Conservation (phyloP, 129 eudicot genomes). For the Arctium lappa region DNA sequence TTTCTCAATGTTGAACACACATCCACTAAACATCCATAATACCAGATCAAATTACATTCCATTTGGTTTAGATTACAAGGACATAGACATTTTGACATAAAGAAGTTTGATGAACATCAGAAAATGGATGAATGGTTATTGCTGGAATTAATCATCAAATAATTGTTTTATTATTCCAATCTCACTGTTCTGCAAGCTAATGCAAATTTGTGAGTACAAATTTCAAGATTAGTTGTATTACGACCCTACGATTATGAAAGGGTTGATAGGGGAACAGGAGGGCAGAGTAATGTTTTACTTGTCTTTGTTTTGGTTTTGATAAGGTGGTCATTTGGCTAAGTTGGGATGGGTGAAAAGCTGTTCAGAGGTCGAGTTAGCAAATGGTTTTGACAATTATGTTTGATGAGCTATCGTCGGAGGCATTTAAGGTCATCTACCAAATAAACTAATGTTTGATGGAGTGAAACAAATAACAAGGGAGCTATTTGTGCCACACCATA, state of each 20-base stretch:
- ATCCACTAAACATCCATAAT: neutral
- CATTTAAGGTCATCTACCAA: neutral
- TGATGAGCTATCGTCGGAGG: neutral
- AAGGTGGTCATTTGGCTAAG: neutral
- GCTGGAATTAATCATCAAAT: neutral
- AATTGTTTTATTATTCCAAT: neutral
- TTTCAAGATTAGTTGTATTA: neutral
- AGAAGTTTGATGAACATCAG: neutral
- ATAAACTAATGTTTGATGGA: neutral
- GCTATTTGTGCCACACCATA: constrained; percentile 2
- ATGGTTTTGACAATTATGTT: neutral
- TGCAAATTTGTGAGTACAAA: neutral
- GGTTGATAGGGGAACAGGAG: neutral
- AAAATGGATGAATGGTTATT: neutral
- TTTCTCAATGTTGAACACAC: neutral
- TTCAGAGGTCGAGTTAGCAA: neutral
- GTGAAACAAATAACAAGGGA: neutral
- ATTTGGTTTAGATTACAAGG: neutral
- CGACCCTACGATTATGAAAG: neutral
- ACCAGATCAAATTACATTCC: neutral
- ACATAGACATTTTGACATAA: neutral
- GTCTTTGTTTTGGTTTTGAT: neutral
- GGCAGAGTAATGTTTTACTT: neutral
- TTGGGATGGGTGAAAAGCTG: neutral
- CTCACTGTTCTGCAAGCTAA: neutral